Evolutionary conservation across 805 yeast species (phyloP).

Genomic region (Saccharomycopsis amapae): DNA sequence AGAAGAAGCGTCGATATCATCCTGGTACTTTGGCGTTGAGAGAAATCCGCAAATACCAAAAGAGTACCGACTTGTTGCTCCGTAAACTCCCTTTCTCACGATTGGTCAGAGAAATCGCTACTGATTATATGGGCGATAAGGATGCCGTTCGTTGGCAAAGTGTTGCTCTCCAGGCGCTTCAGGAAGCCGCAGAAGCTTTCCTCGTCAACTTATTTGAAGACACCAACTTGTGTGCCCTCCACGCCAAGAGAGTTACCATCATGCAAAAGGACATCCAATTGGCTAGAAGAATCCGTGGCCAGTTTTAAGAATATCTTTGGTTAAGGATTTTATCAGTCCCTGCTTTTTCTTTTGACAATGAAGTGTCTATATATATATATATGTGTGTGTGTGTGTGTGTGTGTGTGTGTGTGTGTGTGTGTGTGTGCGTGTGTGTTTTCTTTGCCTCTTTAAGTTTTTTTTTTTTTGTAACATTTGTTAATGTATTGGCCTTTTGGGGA

Average conservation of each 20-base stretch:
- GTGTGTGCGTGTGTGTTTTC: no score
- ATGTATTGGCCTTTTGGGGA: not conserved
- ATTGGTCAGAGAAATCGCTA: constrained; percentile 63
- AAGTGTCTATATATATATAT: no score
- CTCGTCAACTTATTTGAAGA: constrained; percentile 68
- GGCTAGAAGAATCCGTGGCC: constrained; percentile 69
- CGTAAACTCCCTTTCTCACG: constrained; percentile 75
- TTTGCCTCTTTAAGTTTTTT: not conserved
- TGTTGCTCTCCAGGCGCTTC: constrained; percentile 68
- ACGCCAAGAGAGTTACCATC: constrained; percentile 76
- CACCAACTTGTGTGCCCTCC: constrained; percentile 69
- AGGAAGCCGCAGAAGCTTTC: constrained; percentile 77
- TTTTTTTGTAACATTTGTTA: no score
- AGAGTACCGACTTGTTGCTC: constrained; percentile 57
- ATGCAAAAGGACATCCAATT: constrained; percentile 79
- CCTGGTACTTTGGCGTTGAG: constrained; percentile 63
- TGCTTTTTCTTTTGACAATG: not conserved
- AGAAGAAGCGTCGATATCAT: constrained; percentile 38
- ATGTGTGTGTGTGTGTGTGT: not conserved
- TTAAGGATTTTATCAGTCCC: no score
- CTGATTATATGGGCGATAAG: constrained; percentile 42
- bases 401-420: no score
- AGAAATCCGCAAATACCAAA: constrained; percentile 63
- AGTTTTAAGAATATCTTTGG: constrained; percentile 2
- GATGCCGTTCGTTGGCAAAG: constrained; percentile 71